Evolutionary conservation across 805 yeast species (phyloP).

Genomic region (Hermanozyma aechmeae): DNA sequence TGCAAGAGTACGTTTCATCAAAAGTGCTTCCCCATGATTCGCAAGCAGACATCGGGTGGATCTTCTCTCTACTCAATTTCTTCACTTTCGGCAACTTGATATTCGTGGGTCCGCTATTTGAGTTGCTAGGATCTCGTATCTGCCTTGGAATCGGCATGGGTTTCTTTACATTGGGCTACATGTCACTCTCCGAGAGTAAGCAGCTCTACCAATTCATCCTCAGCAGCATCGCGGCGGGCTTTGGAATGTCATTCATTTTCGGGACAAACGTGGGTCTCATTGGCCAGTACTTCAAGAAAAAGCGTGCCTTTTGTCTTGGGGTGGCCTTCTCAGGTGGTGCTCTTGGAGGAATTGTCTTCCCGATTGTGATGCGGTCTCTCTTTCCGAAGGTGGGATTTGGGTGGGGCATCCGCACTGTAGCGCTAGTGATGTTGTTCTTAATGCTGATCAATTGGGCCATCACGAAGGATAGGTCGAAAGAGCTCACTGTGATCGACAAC

Average conservation of each 20-base stretch:
- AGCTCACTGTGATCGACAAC: too few relatives aligned
- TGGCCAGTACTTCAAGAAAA: constrained; percentile 18
- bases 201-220: constrained; percentile 17
- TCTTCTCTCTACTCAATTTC: constrained; percentile 18
- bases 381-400: constrained; percentile 20
- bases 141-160: constrained; percentile 14
- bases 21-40: constrained; percentile 7
- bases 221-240: constrained; percentile 15
- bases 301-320: constrained; percentile 19
- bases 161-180: constrained; percentile 11
- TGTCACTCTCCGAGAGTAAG: constrained; percentile 12
- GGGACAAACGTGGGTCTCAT: constrained; percentile 15
- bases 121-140: constrained; percentile 13
- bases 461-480: too few relatives aligned
- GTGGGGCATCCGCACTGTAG: too few relatives aligned
- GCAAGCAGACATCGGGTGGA: constrained; percentile 17
- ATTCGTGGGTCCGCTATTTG: constrained; percentile 18
- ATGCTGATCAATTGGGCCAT: too few relatives aligned
- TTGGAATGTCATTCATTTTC: constrained; percentile 17
- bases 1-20: constrained; percentile 12
- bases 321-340: constrained; percentile 22
- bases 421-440: too few relatives aligned
- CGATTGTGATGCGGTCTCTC: constrained; percentile 16
- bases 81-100: constrained; percentile 15
- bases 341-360: constrained; percentile 20